phyloP scores from a whole-genome alignment of 805 yeast species.

The Yarrowia sp. region DNA sequence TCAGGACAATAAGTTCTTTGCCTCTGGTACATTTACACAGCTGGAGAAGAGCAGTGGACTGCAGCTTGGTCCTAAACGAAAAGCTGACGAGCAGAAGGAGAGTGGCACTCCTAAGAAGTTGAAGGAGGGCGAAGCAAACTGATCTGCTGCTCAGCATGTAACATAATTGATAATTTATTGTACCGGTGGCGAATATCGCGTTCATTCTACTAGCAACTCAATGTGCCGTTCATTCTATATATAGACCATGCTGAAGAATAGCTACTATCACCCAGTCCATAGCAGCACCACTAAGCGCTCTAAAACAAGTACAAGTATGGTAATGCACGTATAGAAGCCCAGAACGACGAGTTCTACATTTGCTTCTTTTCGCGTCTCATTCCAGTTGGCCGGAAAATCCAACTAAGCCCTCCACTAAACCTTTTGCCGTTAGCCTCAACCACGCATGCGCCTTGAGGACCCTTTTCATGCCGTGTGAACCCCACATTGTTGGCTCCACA shows the following conservation, averaged over 20 bases:
- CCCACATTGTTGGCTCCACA: too few relatives aligned
- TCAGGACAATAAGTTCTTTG: constrained; percentile 5
- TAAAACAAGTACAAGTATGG: too few relatives aligned
- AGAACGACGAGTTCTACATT: too few relatives aligned
- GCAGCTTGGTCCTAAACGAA: constrained; percentile 15
- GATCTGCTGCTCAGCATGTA: background rate
- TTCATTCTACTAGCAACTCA: too few relatives aligned
- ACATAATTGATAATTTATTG: background rate
- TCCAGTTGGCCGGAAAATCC: background rate
- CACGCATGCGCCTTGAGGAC: background rate
- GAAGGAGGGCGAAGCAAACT: background rate
- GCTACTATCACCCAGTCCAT: too few relatives aligned
- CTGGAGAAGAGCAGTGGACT: background rate
- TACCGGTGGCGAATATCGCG: background rate
- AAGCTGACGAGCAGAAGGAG: background rate
- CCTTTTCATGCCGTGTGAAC: too few relatives aligned
- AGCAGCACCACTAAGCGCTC: too few relatives aligned
- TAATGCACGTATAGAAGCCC: too few relatives aligned
- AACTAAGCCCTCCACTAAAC: too few relatives aligned
- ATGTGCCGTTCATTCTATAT: too few relatives aligned
- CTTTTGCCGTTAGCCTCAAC: background rate
- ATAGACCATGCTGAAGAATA: too few relatives aligned
- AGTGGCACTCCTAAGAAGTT: background rate
- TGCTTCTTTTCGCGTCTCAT: background rate
- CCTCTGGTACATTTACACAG: constrained; percentile 20